phyloP scores from a whole-genome alignment of 2,329 filamentous ascomycete genomes.

The Ophiostoma pallidulum region DNA sequence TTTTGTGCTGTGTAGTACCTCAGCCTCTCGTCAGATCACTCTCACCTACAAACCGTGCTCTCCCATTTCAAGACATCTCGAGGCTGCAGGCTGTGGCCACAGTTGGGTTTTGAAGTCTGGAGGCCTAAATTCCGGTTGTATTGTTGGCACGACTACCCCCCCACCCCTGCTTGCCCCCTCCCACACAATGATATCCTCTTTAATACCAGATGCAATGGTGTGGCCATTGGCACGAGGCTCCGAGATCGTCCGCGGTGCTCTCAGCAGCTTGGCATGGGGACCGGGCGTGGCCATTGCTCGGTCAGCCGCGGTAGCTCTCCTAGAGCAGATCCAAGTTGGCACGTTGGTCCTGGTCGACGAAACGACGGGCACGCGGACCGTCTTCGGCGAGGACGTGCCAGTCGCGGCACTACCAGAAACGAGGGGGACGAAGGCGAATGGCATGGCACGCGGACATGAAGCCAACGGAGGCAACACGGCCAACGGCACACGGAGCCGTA shows the following conservation, averaged over 20 bases:
- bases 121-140: too few relatives aligned
- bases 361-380: constrained; percentile 30
- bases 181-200: constrained; percentile 20
- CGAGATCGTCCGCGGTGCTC: constrained; percentile 31
- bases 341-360: constrained; percentile 41
- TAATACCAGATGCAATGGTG: constrained; percentile 21
- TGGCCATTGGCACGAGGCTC: constrained; percentile 30
- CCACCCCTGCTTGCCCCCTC: background rate
- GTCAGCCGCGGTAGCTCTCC: constrained; percentile 34
- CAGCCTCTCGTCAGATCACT: too few relatives aligned
- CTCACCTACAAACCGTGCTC: too few relatives aligned
- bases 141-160: too few relatives aligned
- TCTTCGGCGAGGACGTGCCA: constrained; percentile 35
- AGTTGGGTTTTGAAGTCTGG: too few relatives aligned
- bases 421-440: background rate
- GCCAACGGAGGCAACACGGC: background rate
- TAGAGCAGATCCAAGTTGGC: constrained; percentile 38
- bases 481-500: background rate
- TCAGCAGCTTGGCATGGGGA: constrained; percentile 38
- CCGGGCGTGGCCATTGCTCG: constrained; percentile 38
- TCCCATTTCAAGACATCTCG: too few relatives aligned
- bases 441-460: background rate
- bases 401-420: too few relatives aligned
- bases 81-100: too few relatives aligned
- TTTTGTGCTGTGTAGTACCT: too few relatives aligned